Base-by-base conservation (phyloP, 2,329 filamentous ascomycete genomes). In the Aschersonia sp. region DNA sequence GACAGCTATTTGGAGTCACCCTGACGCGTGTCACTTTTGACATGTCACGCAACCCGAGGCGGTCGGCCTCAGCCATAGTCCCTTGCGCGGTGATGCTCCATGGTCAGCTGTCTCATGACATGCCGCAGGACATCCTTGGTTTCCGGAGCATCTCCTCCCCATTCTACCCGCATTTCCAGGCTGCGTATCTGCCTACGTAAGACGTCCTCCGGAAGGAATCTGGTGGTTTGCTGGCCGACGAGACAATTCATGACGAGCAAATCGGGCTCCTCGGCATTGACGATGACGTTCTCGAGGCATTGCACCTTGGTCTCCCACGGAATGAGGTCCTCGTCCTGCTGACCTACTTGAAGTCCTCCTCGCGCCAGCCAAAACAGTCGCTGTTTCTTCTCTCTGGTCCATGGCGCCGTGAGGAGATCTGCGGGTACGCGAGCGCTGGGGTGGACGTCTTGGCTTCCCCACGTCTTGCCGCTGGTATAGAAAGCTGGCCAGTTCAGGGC, bases 311-410 rank as follows among this genome's bases (percentile, higher is more conserved):
- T 45, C 49, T 74, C 71, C 71, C 71, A 73, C 1, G 65, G 52
- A 2, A 49, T 51, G n/a, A 31, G 30, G 44, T 58, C 49, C 62
- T 58, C 9, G 38, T 49, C 47, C 29, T 60, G 53, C 1, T 58
- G 51, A 28, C 59, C 57, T 6, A 65, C 43, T 4, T 52, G 55
- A 46, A 65, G 58, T 10, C 70, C 69, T 5, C 61, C 65, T 38
- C 66, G 63, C 7, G 63, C 56, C 28, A 74, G 59, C 71, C 71
- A 73, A 55, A 72, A 71, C 4, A 73, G 58, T 31, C 68, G 68
- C 40, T 65, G 61, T 30, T 61, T 56, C 42, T 60, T 55, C 40
- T 64, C 62, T 4, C 65, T 64, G 30, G 64, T 55, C 67, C 66
- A 71, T 0, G 70, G 68, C 0, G 69, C 68, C 0, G 60, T 63